These are phyloP conservation scores for Rubroboletus pulcherrimus DNA, from an alignment of 768 basidiomycete genomes.

Conservation along the genomic window DNA sequence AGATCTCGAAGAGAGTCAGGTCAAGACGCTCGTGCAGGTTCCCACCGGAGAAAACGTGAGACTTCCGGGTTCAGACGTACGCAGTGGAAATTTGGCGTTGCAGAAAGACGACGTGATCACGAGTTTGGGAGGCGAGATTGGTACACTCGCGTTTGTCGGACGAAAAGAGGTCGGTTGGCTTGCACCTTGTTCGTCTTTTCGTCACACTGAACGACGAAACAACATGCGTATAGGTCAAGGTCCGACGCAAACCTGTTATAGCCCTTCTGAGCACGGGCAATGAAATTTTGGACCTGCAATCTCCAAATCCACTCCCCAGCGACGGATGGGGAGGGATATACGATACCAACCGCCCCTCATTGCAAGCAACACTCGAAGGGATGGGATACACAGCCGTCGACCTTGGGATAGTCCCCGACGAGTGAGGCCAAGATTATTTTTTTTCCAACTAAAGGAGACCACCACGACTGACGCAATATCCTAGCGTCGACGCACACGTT, in stretches of 20 bases:
- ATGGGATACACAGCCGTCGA: conserved; percentile 77
- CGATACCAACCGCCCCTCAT: conserved; percentile 84
- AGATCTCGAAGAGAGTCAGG: conserved; percentile 64
- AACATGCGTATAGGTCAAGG: conserved; percentile 49
- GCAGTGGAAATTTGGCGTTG: conserved; percentile 62
- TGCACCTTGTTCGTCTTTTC: neutral
- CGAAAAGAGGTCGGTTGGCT: conserved; percentile 51
- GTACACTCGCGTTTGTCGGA: conserved; percentile 78
- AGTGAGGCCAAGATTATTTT: conserved; percentile 38
- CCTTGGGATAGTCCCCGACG: conserved; percentile 75
- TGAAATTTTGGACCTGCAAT: conserved; percentile 66
- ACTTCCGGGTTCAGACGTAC: conserved; percentile 69
- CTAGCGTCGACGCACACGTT: conserved; percentile 57
- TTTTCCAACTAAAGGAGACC: neutral
- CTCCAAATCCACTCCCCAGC: conserved; percentile 29
- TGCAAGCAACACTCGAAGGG: conserved; percentile 64
- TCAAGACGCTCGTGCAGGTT: conserved; percentile 63
- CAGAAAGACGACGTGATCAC: conserved; percentile 57
- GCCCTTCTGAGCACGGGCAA: conserved; percentile 86
- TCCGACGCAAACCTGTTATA: conserved; percentile 68
- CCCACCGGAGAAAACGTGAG: conserved; percentile 69
- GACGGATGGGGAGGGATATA: conserved; percentile 68
- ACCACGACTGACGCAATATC: neutral
- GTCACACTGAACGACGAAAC: neutral
- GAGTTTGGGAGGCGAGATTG: conserved; percentile 76